Percentiles rank a stretch among this genome's conserved stretches.
These are phyloP conservation scores for Emydomyces testavorans DNA, from an alignment of 2,329 filamentous ascomycete species.

Conservation along the genomic window DNA sequence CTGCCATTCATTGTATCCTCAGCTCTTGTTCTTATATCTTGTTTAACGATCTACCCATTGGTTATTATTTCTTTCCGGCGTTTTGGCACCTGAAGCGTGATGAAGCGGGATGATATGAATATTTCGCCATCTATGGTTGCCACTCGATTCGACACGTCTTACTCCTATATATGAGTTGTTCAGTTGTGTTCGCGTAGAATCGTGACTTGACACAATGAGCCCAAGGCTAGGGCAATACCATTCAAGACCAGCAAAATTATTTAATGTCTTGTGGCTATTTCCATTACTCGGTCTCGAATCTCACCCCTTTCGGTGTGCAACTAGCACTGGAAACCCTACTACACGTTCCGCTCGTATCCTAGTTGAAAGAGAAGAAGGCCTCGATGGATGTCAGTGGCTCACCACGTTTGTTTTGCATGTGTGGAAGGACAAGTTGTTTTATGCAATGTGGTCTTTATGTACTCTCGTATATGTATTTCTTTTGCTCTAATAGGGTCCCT, in stretches of 20 bases:
- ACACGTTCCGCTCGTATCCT: background rate
- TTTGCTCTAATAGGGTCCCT: background rate
- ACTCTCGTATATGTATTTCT: background rate
- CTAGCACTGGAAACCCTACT: background rate
- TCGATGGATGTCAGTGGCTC: background rate
- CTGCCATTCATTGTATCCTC: background rate
- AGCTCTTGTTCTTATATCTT: background rate
- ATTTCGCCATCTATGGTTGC: conserved; percentile 4
- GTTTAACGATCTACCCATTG: conserved; percentile 5
- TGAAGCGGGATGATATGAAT: conserved; percentile 6
- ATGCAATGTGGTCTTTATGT: conserved; percentile 9
- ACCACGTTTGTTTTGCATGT: conserved; percentile 6
- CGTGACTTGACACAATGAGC: background rate
- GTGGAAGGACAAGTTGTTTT: conserved; percentile 8
- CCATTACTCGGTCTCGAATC: background rate
- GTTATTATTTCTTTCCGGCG: conserved; percentile 8
- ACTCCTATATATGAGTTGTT: background rate
- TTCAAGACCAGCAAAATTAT: background rate
- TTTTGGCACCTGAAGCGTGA: conserved; percentile 8
- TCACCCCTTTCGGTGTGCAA: background rate
- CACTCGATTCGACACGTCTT: background rate
- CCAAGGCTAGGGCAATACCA: background rate
- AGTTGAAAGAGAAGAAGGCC: background rate
- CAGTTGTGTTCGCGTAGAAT: background rate
- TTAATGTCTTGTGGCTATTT: background rate